These are phyloP conservation scores for Rhynchospora pubera DNA, from an alignment of 176 grass and related monocot species.

Conservation along the genomic window DNA sequence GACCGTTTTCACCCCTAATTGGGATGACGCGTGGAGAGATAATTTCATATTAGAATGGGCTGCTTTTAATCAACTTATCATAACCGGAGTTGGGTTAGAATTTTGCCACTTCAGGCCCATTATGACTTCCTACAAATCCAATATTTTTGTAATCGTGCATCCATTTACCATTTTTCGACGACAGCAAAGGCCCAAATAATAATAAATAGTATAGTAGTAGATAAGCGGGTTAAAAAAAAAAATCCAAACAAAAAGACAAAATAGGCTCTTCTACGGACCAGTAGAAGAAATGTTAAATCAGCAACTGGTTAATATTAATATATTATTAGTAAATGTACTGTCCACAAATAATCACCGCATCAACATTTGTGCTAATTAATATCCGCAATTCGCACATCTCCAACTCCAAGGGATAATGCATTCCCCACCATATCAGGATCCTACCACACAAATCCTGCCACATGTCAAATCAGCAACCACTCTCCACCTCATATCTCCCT, in stretches of 20 bases:
- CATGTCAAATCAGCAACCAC: slow-evolving; percentile 26
- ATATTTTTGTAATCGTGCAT: neutral
- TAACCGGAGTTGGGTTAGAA: neutral
- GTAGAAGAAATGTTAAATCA: too few species aligned
- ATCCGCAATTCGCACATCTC: neutral
- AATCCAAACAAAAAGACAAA: neutral
- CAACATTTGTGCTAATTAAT: neutral
- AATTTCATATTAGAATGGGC: too few species aligned
- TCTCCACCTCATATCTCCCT: slow-evolving; percentile 24
- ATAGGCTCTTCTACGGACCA: neutral
- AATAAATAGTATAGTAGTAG: neutral
- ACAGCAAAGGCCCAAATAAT: neutral
- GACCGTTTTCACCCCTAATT: too few species aligned
- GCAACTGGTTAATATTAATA: too few species aligned
- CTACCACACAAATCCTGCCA: slow-evolving; percentile 17
- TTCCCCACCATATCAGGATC: slow-evolving; percentile 24
- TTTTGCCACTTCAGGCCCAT: neutral
- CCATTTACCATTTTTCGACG: neutral
- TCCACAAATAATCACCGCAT: slow-evolving; percentile 28
- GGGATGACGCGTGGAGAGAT: too few species aligned
- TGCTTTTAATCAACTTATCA: too few species aligned
- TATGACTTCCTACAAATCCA: neutral
- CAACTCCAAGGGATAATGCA: slow-evolving; percentile 46
- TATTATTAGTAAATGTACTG: neutral
- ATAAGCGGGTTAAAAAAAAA: neutral